Base-by-base conservation (phyloP, 2,329 filamentous ascomycete genomes). In the Fusarium chlamydosporum region DNA sequence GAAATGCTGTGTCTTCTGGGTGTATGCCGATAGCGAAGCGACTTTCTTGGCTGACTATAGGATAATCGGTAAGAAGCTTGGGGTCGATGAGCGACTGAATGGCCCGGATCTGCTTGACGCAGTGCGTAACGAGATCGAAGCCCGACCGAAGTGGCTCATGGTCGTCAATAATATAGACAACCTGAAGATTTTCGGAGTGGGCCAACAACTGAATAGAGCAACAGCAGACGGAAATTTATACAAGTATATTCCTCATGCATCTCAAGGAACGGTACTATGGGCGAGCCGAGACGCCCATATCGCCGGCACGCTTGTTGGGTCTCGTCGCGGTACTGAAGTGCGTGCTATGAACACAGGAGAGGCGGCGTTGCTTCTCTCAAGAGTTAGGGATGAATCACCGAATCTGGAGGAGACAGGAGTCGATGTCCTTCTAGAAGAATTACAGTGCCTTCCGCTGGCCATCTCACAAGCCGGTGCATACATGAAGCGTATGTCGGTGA, bases 1-100 rank as follows among this genome's bases (percentile, higher is more conserved):
- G 1, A 20, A 50, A 7, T 76, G 75, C 51, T 78, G 75, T 0
- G 69, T 82, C 3, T 79, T 81, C 58, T 81, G 77, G 79, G 75
- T 81, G 2, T 76, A 79, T 56, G 79, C 78, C 12, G 73, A 78
- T 50, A 77, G 56, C 47, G 64, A 74, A 34, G 69, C 72, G 12
- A 79, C 74, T 4, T 79, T 81, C 50, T 42, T 58, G 3, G 67
- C 75, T 11, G 76, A 75, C 58, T 80, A 77, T 41, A 74, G 69
- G 42, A 55, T 48, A 1, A 77, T 82, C 40, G 76, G 16, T 7
- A 37, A 37, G 16, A 37, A 37, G 34, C 34, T 37, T 9, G 16
- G 34, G 34, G 34, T 37, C 5, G 7, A 37, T 7, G 29, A 40
- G 38, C 59, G 62, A 33, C 61, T 77, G 18, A 69, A 73, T 23